Evolutionary conservation across 768 basidiomycete species (phyloP), one percentile per base, ranked within the genome.

Genomic region (Tylopilus felleus): DNA sequence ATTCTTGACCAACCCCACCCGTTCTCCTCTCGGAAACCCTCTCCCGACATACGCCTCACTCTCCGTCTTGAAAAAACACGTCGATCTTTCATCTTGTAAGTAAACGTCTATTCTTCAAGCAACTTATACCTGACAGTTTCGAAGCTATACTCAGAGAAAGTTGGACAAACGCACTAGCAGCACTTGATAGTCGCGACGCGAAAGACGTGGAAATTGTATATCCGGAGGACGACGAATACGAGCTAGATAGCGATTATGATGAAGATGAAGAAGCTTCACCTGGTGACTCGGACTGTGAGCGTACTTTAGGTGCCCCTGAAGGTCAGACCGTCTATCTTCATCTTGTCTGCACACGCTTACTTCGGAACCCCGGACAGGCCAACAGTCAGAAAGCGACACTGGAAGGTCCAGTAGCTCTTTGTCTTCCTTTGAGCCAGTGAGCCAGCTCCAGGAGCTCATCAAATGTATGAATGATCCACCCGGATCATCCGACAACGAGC

Each of bases 221-320:
- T 28, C 53, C 57, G 6, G 22, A 42, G 0, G 55, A 41, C 28
- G 55, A 64, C 27, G 56, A 68, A 8, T 59, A 65, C 29, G 58
- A 59, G 5, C 55, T 51, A 38, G 68, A 68, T 38, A 68, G 68
- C 14, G 64, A 70, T 47, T 59, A 48, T 6, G 63, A 58, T 4
- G 56, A 58, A 2, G 33, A 33, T 33, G 33, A 33, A 33, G 13
- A 33, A 28, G 35, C 35, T 16, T 21, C 13, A n/a, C n/a, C 13
- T 16, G 7, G 31, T 33, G 31, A 13, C 12, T 33, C 31, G 12
- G 31, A 12, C 13, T 13, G 31, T 33, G 31, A 33, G 31, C 31
- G 1, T 35, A 40, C 47, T 33, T 3, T 6, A 17, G 22, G 31
- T 35, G 16, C 5, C 12, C 29, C 5, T 19, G 16, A 55, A 51